These are phyloP conservation scores for Arthrocladium fulminans DNA, from an alignment of 2,329 filamentous ascomycete species.

Conservation along the genomic window DNA sequence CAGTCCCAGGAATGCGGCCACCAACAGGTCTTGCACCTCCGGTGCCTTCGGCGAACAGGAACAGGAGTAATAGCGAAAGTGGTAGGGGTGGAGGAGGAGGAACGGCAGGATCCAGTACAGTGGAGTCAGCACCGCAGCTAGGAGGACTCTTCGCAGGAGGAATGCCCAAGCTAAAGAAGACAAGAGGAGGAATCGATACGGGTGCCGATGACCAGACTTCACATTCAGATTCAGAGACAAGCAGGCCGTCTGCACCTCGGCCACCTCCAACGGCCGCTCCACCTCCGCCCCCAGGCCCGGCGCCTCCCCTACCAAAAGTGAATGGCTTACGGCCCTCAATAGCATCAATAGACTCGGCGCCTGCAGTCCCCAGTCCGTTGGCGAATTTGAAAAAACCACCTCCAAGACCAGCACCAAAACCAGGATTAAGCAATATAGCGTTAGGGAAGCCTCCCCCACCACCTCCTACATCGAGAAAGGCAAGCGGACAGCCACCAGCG, in stretches of 20 bases:
- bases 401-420: constrained; percentile 43
- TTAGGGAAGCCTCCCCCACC: constrained; percentile 47
- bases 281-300: constrained; percentile 43
- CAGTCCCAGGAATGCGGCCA: constrained; percentile 60
- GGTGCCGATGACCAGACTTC: constrained; percentile 62
- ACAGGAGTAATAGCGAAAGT: constrained; percentile 76
- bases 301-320: constrained; percentile 51
- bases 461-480: constrained; percentile 48
- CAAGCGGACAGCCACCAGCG: constrained; percentile 38
- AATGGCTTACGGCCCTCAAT: constrained; percentile 42
- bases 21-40: constrained; percentile 63
- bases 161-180: constrained; percentile 91
- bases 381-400: constrained; percentile 53
- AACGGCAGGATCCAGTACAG: constrained; percentile 32
- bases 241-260: constrained; percentile 43
- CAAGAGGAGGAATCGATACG: constrained; percentile 70
- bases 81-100: constrained; percentile 33
- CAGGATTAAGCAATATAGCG: constrained; percentile 52
- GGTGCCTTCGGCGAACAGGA: constrained; percentile 54
- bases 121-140: constrained; percentile 65
- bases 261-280: constrained; percentile 48
- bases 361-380: constrained; percentile 44
- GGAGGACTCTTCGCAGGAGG: constrained; percentile 84
- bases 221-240: constrained; percentile 72
- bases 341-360: constrained; percentile 40